These are phyloP conservation scores for Crithidia thermophila DNA, from an alignment of 208 protist genomes.

Conservation along the genomic window DNA sequence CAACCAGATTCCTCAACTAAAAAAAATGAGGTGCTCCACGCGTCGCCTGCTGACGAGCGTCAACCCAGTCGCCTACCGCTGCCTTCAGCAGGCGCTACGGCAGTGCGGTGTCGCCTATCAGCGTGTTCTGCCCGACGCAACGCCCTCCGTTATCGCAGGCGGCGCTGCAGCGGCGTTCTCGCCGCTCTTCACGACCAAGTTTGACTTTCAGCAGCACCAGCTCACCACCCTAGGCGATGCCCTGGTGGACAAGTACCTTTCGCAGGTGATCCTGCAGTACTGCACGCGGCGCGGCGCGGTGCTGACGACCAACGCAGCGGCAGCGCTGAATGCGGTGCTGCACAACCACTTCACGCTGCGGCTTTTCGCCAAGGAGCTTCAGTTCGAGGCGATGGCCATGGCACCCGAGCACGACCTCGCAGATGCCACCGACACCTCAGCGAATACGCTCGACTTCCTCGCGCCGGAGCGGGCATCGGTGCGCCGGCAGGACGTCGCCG, in stretches of 20 bases:
- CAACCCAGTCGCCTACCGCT: conserved; percentile 19
- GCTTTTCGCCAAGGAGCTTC: conserved; percentile 71
- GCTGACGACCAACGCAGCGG: conserved; percentile 55
- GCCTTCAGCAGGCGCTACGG: conserved; percentile 18
- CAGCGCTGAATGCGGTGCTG: conserved; percentile 71
- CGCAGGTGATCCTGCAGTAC: conserved; percentile 46
- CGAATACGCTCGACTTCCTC: conserved; percentile 43
- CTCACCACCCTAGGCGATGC: conserved; percentile 78
- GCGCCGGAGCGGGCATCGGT: conserved; percentile 40
- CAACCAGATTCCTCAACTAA: too few relatives aligned
- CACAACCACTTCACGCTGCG: conserved; percentile 83
- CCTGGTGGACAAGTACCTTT: conserved; percentile 74
- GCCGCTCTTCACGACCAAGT: conserved; percentile 54
- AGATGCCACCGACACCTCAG: neutral
- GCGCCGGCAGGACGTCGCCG: conserved; percentile 46
- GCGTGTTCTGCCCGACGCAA: conserved; percentile 2
- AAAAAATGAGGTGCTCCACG: too few relatives aligned
- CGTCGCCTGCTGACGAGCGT: neutral
- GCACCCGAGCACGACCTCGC: conserved; percentile 19
- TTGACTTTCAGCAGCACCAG: conserved; percentile 74
- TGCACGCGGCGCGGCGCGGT: conserved; percentile 43
- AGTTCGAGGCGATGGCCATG: conserved; percentile 66
- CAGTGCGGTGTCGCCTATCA: conserved; percentile 27
- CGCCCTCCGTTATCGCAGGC: conserved; percentile 15
- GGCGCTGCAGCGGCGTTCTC: conserved; percentile 32